phyloP scores from a whole-genome alignment of 2,329 filamentous ascomycete species.

The Aspergillus neotritici region DNA sequence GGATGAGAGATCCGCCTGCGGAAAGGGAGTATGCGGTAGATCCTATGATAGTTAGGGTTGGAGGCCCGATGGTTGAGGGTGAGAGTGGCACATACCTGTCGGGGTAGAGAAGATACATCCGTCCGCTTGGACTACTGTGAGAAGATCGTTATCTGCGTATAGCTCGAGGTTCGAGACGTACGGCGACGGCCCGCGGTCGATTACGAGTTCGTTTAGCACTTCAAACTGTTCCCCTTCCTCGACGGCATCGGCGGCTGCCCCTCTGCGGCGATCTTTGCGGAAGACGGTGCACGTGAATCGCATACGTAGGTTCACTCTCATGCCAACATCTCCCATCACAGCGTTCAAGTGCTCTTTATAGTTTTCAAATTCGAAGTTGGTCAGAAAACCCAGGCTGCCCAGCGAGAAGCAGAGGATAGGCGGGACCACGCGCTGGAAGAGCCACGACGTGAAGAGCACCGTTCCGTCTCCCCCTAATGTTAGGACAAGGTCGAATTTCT shows the following conservation, averaged over 20 bases:
- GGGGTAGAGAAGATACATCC: constrained; percentile 97
- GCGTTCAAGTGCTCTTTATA: constrained; percentile 83
- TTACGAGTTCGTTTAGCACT: constrained; percentile 96
- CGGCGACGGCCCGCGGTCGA: constrained; percentile 90
- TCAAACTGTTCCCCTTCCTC: constrained; percentile 95
- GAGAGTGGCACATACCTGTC: constrained; percentile 55
- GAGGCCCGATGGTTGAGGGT: background rate
- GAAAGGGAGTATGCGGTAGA: constrained; percentile 95
- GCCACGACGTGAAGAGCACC: constrained; percentile 90
- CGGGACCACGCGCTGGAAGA: constrained; percentile 92
- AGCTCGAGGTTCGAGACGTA: constrained; percentile 97
- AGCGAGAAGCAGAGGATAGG: constrained; percentile 88
- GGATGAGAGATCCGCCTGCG: constrained; percentile 88
- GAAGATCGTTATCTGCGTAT: constrained; percentile 88
- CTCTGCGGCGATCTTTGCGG: constrained; percentile 53
- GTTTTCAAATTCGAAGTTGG: constrained; percentile 89
- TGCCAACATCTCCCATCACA: constrained; percentile 89
- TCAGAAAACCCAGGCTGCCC: constrained; percentile 89
- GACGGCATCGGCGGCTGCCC: constrained; percentile 51
- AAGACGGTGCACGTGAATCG: constrained; percentile 98
- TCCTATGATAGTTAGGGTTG: constrained; percentile 35
- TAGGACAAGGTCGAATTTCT: constrained; percentile 92
- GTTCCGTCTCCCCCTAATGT: constrained; percentile 95
- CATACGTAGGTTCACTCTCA: constrained; percentile 98
- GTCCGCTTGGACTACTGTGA: constrained; percentile 94